These are phyloP conservation scores for Tephrocybe sp. DNA, from an alignment of 768 basidiomycete species.

Conservation along the genomic window DNA sequence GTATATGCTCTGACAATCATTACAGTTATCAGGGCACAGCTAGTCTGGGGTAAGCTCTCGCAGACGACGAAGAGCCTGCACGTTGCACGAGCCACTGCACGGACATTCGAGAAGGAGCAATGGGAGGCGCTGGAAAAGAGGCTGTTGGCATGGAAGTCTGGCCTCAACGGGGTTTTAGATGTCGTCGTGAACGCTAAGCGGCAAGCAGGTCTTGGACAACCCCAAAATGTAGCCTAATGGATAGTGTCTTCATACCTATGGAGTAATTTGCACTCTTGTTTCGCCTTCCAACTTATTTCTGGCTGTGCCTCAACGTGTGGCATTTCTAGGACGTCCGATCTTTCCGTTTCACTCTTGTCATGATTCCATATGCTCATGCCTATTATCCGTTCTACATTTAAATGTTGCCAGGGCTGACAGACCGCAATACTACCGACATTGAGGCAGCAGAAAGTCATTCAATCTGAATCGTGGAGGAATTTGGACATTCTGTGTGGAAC, in stretches of 20 bases:
- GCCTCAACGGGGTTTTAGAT: slow-evolving; percentile 65
- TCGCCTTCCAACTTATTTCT: neutral
- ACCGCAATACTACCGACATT: too few species aligned
- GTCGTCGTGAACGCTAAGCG: slow-evolving; percentile 60
- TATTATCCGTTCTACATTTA: too few species aligned
- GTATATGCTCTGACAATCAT: slow-evolving; percentile 3
- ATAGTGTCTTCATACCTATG: slow-evolving; percentile 2
- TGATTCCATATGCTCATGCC: too few species aligned
- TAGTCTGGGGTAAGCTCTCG: slow-evolving; percentile 80
- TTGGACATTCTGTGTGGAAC: neutral
- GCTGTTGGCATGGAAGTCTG: slow-evolving; percentile 74
- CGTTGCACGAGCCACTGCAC: slow-evolving; percentile 70
- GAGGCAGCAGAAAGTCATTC: too few species aligned
- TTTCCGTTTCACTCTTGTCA: too few species aligned
- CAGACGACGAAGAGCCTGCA: slow-evolving; percentile 74
- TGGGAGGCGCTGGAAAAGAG: slow-evolving; percentile 79
- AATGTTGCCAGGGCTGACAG: too few species aligned
- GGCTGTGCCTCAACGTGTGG: neutral
- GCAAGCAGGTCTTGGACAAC: slow-evolving; percentile 33
- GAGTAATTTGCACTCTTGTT: neutral
- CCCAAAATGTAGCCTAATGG: slow-evolving; percentile 14
- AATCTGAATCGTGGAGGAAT: too few species aligned
- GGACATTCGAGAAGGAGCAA: slow-evolving; percentile 73
- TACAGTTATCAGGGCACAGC: slow-evolving; percentile 75
- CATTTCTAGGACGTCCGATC: neutral